Evolutionary conservation across 768 basidiomycete species (phyloP), one percentile per base, ranked within the genome.

Genomic region (Harrya chromipes): DNA sequence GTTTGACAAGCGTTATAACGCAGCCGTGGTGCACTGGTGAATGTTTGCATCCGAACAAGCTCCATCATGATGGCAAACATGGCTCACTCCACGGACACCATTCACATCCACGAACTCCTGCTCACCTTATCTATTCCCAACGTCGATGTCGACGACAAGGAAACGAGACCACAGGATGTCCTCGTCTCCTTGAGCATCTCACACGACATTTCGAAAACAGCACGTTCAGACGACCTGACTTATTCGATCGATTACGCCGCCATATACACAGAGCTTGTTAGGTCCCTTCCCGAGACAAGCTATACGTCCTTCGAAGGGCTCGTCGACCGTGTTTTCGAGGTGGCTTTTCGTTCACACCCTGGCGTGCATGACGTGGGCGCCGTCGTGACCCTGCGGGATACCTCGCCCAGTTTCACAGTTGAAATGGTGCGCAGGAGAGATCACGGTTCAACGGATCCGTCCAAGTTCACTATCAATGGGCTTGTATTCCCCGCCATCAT

Each of bases 211-310:
- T 65, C 73, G 9, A 47, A 56, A 1, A 72, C 84, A 3, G 84
- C 82, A 12, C 52, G 56, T 0, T 61, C 70, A 6, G 85, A 88
- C 62, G 74, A 83, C 56, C 26, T 26, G 11, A 13, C 67, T 0
- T 67, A 76, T 51, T 83, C 85, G 1, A 74, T 90, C 50, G 79
- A 90, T 70, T 91, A 91, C 59, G 6, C 64, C 83, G 11, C 74
- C 58, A 51, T 62, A 47, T 69, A 40, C 55, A 59, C 57, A 55
- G 59, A 59, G 23, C 61, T 74, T 52, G 58, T 67, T 14, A 50
- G 64, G 21, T 20, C 26, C 55, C 64, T 50, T 26, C 56, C 47
- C 5, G 26, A 17, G 49, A 54, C 55, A 51, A 54, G 26, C 1
- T 81, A 79, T 40, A 35, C 59, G 0, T 71, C 74, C 2, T 69